These are phyloP conservation scores for Musa acuminata DNA, from an alignment of 176 grass and related monocot genomes.

Conservation along the genomic window DNA sequence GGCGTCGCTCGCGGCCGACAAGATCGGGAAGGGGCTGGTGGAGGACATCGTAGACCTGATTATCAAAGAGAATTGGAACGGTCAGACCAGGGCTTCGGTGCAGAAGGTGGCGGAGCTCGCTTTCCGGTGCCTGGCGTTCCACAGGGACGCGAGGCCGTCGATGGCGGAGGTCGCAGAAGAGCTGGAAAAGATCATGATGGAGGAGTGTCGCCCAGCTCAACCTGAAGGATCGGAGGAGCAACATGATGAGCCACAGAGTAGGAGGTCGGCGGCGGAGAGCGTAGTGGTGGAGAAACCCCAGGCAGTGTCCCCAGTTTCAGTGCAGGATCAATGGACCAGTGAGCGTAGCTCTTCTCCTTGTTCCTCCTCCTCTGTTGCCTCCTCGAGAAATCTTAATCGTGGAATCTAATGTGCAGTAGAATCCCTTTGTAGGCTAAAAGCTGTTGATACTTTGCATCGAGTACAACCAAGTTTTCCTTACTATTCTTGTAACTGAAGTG, in stretches of 20 bases:
- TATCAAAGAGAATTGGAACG: neutral
- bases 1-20: neutral
- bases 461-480: no score
- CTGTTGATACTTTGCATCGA: neutral
- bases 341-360: neutral
- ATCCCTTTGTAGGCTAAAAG: neutral
- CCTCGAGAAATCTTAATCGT: neutral
- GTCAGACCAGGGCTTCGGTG: neutral
- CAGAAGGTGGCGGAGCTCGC: conserved; percentile 12
- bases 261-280: neutral
- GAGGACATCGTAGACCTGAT: conserved; percentile 5
- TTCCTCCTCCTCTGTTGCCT: neutral
- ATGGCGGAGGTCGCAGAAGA: conserved; percentile 8
- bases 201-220: neutral
- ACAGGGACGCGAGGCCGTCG: neutral
- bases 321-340: neutral
- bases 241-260: neutral
- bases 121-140: conserved; percentile 11
- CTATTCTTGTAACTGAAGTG: no score
- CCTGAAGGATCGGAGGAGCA: neutral
- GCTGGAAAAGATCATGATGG: conserved; percentile 1
- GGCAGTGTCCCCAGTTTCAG: neutral
- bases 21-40: conserved; percentile 11
- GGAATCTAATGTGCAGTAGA: neutral
- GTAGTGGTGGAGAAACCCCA: neutral